Base-by-base conservation (phyloP, 768 basidiomycete species). In the Strobilomyces dryophilus region DNA sequence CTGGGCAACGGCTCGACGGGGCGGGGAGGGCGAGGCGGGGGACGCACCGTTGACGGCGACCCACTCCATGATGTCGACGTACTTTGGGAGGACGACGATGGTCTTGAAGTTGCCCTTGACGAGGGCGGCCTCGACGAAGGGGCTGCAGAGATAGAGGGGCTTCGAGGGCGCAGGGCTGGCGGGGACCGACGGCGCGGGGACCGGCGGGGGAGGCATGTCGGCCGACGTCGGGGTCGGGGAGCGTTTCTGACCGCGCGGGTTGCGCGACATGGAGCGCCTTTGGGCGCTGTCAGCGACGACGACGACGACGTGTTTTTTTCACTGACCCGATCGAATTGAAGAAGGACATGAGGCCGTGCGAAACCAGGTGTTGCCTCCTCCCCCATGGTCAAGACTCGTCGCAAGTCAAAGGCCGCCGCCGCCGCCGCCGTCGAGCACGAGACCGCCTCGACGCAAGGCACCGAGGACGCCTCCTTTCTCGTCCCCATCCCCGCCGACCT, bases 21-120 rank as follows among this genome's bases (percentile, higher is more conserved):
- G 29, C 7, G 29, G 29, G 29, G 7, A 17, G 15, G 17, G 35
- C 35, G 35, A 6, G 39, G 18, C 18, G 39, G 18, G 39, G 17
- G n/a, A 17, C 14, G 49, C 79, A 95, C 94, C 82, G 64, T 95
- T 95, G 40, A 93, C 88, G 11, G 93, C 94, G 27, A 95, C 94
- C 94, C 94, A 97, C 67, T 97, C 94, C 80, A 92, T 95, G 53
- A 92, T 85, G 66, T 95, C 92, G 27, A 91, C 87, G 61, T 95
- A 97, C 69, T 95, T 97, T 8, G 95, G 95, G 49, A 93, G 79
- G 73, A 93, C 89, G 52, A 98, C 94, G 63, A 98, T 98, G 4
- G 94, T 97, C 76, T 95, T 98, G 77, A 97, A 98, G 72, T 94
- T 97, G 21, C 95, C 95, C 70, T 95, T 98, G 54, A 98, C 95